Percentiles rank a stretch among this genome's conserved stretches.
phyloP scores from a whole-genome alignment of 805 yeast species.

The Lachancea fermentati region DNA sequence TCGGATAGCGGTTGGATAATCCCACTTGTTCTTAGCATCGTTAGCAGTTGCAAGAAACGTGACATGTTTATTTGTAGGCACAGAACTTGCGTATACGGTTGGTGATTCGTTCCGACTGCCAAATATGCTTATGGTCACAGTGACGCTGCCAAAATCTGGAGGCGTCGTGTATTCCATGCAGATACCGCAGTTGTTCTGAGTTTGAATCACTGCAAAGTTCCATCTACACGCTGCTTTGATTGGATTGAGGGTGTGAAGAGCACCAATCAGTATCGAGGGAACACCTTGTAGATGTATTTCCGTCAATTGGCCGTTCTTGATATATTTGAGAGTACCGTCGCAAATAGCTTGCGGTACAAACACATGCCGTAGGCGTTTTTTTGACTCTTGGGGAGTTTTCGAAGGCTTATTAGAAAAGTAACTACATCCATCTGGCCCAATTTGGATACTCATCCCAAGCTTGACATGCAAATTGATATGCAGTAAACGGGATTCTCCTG shows the following conservation, averaged over 20 bases:
- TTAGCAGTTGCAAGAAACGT: slow-evolving; percentile 27
- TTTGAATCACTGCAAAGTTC: slow-evolving; percentile 80
- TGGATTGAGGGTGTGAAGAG: slow-evolving; percentile 87
- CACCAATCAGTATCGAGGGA: slow-evolving; percentile 69
- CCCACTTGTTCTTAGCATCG: slow-evolving; percentile 72
- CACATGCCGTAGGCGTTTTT: slow-evolving; percentile 51
- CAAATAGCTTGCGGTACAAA: slow-evolving; percentile 76
- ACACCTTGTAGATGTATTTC: slow-evolving; percentile 30
- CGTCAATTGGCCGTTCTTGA: slow-evolving; percentile 7
- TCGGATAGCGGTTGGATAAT: slow-evolving; percentile 49
- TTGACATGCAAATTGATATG: slow-evolving; percentile 17
- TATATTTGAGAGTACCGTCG: slow-evolving; percentile 46
- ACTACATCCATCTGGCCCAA: slow-evolving; percentile 72
- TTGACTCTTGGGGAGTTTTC: slow-evolving; percentile 70
- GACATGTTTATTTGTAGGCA: slow-evolving; percentile 49
- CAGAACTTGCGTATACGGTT: slow-evolving; percentile 38
- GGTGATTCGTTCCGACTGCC: slow-evolving; percentile 51
- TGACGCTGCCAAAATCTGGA: slow-evolving; percentile 49
- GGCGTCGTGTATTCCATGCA: slow-evolving; percentile 88
- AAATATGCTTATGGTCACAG: slow-evolving; percentile 37
- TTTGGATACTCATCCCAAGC: slow-evolving; percentile 53
- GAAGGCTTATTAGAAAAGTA: slow-evolving; percentile 54
- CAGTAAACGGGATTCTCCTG: no score
- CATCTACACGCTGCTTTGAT: slow-evolving; percentile 86
- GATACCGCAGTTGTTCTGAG: slow-evolving; percentile 55